Conservation (phyloP, 768 basidiomycete species). For the Pholiota conissans region DNA sequence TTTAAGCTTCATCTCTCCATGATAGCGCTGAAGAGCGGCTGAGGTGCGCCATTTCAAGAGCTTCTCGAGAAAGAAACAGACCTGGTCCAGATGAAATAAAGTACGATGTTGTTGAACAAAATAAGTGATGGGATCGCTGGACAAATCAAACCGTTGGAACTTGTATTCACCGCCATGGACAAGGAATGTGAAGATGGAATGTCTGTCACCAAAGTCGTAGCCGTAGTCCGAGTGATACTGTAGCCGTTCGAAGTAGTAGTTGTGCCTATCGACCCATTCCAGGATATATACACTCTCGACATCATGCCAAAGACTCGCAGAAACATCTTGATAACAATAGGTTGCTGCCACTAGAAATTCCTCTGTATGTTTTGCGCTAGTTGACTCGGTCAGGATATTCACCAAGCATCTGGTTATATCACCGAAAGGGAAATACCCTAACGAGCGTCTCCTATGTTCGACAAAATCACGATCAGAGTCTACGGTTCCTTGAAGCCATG, state of each 20-base stretch:
- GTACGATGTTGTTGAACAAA: neutral
- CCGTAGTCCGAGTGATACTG: too few species aligned
- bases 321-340: slow-evolving; percentile 16
- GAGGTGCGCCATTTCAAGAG: neutral
- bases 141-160: neutral
- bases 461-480: neutral
- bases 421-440: slow-evolving; percentile 8
- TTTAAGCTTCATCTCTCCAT: neutral
- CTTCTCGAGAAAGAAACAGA: neutral
- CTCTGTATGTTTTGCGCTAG: slow-evolving; percentile 8
- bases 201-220: neutral
- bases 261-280: neutral
- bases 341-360: slow-evolving; percentile 8
- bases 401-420: too few species aligned
- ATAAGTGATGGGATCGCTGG: neutral
- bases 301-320: neutral
- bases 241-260: neutral
- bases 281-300: too few species aligned
- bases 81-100: neutral
- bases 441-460: neutral
- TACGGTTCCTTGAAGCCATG: neutral
- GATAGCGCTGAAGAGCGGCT: neutral
- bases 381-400: slow-evolving; percentile 1
- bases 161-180: neutral
- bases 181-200: neutral